Evolutionary conservation across 2,329 filamentous ascomycete genomes (phyloP).

Genomic region (Colletotrichum sp.): DNA sequence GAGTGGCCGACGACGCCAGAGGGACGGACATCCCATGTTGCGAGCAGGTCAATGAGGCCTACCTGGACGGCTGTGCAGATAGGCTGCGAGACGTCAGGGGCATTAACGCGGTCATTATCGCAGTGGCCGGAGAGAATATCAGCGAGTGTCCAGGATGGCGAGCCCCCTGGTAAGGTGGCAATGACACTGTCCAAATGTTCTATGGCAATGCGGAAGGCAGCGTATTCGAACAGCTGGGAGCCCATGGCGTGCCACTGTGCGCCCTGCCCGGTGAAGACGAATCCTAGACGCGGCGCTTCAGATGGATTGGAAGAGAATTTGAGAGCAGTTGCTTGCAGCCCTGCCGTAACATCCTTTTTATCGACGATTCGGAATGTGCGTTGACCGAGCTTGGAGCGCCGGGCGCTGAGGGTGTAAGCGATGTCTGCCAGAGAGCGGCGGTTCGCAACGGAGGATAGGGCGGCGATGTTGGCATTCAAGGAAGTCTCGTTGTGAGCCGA

Average conservation of each 20-base stretch:
- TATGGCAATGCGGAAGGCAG: fast-evolving
- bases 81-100: conserved; percentile 26
- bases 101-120: fast-evolving
- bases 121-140: neutral
- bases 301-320: neutral
- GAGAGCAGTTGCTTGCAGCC: neutral
- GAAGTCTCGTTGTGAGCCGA: conserved; percentile 25
- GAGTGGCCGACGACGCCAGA: conserved; percentile 45
- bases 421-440: neutral
- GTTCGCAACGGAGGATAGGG: neutral
- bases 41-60: conserved; percentile 43
- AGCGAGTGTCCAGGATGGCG: fast-evolving
- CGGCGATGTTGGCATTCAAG: conserved; percentile 21
- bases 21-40: conserved; percentile 31
- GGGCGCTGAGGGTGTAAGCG: neutral
- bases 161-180: neutral
- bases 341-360: neutral
- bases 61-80: conserved; percentile 41
- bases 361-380: neutral
- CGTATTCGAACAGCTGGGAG: neutral
- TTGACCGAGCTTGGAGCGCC: neutral
- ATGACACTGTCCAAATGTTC: neutral
- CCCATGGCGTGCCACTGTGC: neutral
- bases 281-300: neutral
- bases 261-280: neutral